A percentile compares a stretch with the other conserved stretches of the same genome.
Evolutionary conservation across 306 rosid genomes (phyloP).

Genomic region (Vigna hirtella): DNA sequence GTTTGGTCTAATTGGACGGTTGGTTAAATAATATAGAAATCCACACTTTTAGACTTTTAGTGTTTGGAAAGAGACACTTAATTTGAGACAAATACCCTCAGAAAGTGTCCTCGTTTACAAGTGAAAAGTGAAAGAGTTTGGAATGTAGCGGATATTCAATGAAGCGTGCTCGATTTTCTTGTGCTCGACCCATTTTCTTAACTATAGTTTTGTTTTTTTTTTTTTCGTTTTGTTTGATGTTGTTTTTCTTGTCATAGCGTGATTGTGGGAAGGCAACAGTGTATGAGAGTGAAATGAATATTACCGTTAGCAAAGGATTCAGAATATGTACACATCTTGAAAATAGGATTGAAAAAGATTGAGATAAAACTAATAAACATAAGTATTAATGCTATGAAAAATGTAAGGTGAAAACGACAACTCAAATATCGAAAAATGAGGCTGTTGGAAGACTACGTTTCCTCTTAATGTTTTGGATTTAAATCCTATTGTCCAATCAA

Average conservation of each 20-base stretch:
- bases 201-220: neutral
- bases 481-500: neutral
- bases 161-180: slow-evolving; percentile 21
- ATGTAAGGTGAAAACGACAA: neutral
- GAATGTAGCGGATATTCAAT: slow-evolving; percentile 26
- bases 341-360: neutral
- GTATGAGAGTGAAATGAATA: neutral
- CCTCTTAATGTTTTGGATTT: neutral
- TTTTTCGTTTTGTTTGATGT: neutral
- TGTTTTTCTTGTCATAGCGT: slow-evolving; percentile 1
- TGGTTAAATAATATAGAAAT: slow-evolving; percentile 22
- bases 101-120: slow-evolving; percentile 37
- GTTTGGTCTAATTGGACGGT: slow-evolving; percentile 41
- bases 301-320: neutral
- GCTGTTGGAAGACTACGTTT: neutral
- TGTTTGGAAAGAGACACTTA: slow-evolving; percentile 40
- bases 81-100: slow-evolving; percentile 32
- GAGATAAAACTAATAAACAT: neutral
- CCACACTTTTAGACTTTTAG: slow-evolving; percentile 34
- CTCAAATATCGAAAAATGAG: neutral
- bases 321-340: neutral
- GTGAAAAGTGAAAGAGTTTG: slow-evolving; percentile 25
- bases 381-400: neutral
- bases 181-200: neutral
- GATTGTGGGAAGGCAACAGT: slow-evolving; percentile 30